Evolutionary conservation across 164 flowering plant species (phyloP).

Genomic region (Macadamia integrifolia): DNA sequence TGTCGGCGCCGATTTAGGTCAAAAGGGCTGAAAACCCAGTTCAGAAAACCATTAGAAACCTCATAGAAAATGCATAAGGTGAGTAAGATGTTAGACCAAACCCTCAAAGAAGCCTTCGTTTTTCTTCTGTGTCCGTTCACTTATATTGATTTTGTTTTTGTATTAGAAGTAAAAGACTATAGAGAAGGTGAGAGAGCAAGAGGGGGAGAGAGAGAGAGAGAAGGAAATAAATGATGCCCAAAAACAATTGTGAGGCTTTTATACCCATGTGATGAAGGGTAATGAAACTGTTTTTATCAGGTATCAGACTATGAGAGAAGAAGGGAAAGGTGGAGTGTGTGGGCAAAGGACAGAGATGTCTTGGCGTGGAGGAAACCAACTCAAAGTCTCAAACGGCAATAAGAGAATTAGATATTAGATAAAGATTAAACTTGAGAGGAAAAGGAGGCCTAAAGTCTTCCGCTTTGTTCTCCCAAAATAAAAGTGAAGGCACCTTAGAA

Average conservation of each 20-base stretch:
- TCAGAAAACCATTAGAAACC: constrained; percentile 3
- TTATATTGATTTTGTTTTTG: constrained; percentile 2
- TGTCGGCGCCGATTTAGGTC: neutral
- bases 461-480: too few relatives aligned
- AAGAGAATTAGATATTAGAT: neutral
- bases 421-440: too few relatives aligned
- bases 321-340: neutral
- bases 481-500: too few relatives aligned
- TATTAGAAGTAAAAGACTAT: neutral
- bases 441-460: too few relatives aligned
- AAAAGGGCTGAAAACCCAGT: constrained; percentile 11
- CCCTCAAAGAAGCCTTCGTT: neutral
- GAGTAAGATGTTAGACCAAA: neutral
- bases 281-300: neutral
- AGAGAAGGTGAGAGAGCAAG: neutral
- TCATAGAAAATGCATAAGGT: neutral
- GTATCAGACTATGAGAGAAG: neutral
- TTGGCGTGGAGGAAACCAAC: constrained; percentile 15
- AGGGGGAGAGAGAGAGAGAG: neutral
- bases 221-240: neutral
- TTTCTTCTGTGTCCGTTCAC: neutral
- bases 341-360: constrained; percentile 4
- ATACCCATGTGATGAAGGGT: neutral
- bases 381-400: neutral
- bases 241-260: neutral